Evolutionary conservation across 169 alveolate species (phyloP), one percentile per base, ranked within the genome.

Genomic region (Plasmodium yoelii): DNA sequence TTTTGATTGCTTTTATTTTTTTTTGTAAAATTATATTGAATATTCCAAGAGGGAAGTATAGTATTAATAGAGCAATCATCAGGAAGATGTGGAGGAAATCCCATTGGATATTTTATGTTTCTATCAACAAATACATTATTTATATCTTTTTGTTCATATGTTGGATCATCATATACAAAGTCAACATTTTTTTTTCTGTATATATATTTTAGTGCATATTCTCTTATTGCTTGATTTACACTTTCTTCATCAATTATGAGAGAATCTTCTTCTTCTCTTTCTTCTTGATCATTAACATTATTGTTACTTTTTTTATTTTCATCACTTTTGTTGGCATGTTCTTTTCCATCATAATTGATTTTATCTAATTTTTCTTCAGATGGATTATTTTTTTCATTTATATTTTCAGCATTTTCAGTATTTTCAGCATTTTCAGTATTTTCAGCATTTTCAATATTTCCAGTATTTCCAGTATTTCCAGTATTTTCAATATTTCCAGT

Each of bases 61-160:
- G 91, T 84, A 18, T 63, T 84, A 68, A 84, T 60, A 19, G 91
- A 84, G 51, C 91, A 84, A 53, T 84, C 91, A 49, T 84, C 91
- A 55, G 91, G 91, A 28, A 84, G 47, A 56, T 84, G 60, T 12
- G 91, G 91, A 13, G 91, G 91, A 22, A 84, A 68, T 0, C 87
- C 86, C 8, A 60, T n/a, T 28, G 91, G 91, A 51, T 84, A 84
- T 69, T 59, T 68, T 12, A 84, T 28, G 18, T 84, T 69, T 63
- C 80, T 84, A 28, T 69, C 46, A 46, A 47, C 56, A 12, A 56
- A 19, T 13, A 42, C 22, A 47, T 71, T 68, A 19, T 24, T 68
- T 26, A 5, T 77, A 24, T 64, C 64, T 34, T 51, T 84, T 49
- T 67, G 69, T 68, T 84, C 60, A 68, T 7, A 42, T 46, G 60